Evolutionary conservation across 2,329 filamentous ascomycete species (phyloP), one percentile per base, ranked within the genome.

Genomic region (Diaporthe humulicola): DNA sequence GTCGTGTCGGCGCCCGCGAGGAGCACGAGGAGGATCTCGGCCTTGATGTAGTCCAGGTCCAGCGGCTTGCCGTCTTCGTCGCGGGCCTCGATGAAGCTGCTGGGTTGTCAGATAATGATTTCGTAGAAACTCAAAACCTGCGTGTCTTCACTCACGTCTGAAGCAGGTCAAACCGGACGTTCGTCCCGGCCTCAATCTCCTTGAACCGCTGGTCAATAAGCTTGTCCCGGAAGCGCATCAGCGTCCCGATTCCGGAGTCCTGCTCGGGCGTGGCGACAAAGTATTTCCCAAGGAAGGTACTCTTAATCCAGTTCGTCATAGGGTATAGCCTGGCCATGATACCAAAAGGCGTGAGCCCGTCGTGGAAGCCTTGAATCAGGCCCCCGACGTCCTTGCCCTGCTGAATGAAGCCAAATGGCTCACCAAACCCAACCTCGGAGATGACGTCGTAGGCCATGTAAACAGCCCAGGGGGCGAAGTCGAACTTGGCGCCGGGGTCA

Each of bases 361-460:
- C 87, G 79, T 90, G 88, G 78, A 90, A 88, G 0, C 86, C 86
- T 78, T 89, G 81, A 74, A 91, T 90, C 10, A 91, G 82, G 17
- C 87, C 87, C 42, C 84, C 86, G 25, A 90, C 85, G 77, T 91
- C 89, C 33, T 83, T 81, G 25, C 85, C 89, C 72, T 86, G 83
- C 71, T 88, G 84, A 14, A 91, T 83, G 78, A 91, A 91, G 15
- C 89, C 89, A 70, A 91, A 86, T 1, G 89, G 86, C 4, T 71
- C 56, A 48, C 71, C 74, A 36, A 73, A 91, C 1, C 87, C 88
- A 54, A 91, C 83, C 75, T 90, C 87, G 33, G 85, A 87, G 73
- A 91, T 89, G 48, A 90, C 86, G 77, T 91, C 89, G 81, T 90
- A 91, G 4, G 88, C 89, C 84, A 90, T 85, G 77, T 85, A 89